A percentile compares a stretch with the other conserved stretches of the same genome.
These are phyloP conservation scores for Litchi chinensis DNA, from an alignment of 345 rosid genomes.

Conservation along the genomic window DNA sequence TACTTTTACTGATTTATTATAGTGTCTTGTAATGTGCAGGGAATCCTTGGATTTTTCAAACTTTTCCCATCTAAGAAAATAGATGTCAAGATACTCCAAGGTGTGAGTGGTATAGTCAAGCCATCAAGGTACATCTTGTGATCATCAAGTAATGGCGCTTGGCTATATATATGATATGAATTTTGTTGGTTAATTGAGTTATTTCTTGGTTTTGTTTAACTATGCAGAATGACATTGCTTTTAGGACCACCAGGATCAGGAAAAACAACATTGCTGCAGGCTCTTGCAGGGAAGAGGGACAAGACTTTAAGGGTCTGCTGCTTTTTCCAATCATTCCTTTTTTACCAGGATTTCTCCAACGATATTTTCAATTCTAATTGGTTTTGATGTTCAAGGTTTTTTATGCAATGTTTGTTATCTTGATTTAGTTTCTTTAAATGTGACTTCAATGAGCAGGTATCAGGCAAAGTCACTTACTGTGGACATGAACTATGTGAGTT, in stretches of 20 bases:
- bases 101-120: conserved; percentile 47
- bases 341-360: background rate
- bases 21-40: conserved; percentile 29
- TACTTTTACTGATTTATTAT: background rate
- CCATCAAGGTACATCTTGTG: conserved; percentile 47
- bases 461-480: conserved; percentile 50
- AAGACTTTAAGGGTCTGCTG: conserved; percentile 45
- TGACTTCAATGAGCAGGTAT: conserved; percentile 29
- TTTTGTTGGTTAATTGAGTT: background rate
- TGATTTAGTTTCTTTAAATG: background rate
- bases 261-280: conserved; percentile 57
- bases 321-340: background rate
- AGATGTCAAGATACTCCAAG: conserved; percentile 43
- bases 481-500: conserved; percentile 56
- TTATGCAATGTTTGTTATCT: background rate
- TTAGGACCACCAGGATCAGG: conserved; percentile 70
- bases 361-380: background rate
- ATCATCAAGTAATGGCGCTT: background rate
- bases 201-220: background rate
- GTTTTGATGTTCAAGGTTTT: background rate
- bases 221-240: conserved; percentile 56
- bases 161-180: background rate
- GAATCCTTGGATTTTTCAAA: conserved; percentile 38
- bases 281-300: conserved; percentile 46
- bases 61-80: conserved; percentile 52